Base-by-base conservation (phyloP, 73 alveolate species). In the Tetrahymena elliotti region DNA sequence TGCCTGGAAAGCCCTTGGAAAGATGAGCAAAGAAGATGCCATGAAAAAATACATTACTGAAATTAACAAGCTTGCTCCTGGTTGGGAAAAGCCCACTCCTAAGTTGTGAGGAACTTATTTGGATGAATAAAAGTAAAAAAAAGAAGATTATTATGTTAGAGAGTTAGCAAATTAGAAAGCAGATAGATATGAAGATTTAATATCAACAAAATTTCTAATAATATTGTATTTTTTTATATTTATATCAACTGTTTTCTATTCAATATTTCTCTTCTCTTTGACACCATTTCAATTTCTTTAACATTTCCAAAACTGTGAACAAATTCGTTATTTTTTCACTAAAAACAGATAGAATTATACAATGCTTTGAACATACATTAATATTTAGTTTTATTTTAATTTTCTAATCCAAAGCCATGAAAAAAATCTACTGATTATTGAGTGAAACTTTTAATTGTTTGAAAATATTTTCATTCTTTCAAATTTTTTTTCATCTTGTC, bases 1-100 rank as follows among this genome's bases (percentile, higher is more conserved):
- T 95, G 99, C 99, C 35, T 97, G 99, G 99, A 97, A 97, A 92
- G 93, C 96, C 53, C 83, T 97, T 33, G 98, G 97, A 24, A 97
- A 95, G 41, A 94, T 97, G 16, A 84, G 98, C 38, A 96, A 96
- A 94, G 98, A 97, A 83, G 95, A 97, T 4, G 99, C 99, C 16
- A 93, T 94, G 96, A 83, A 97, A 93, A 83, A 96, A 47, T 97
- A 95, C 94, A 97, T 97, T n/a, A 96, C 96, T 36, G 84, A 92
- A n/a, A 93, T 97, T 22, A 96, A 96, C 33, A 93, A 83, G 33
- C 95, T 93, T 41, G 96, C 95, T 33, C 98, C 98, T 33, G 52
- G 84, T 35, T 97, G 97, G 98, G 93, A 94, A 93, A 83, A 94
- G 54, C 95, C 95, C 41, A 93, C 88, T 68, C 88, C 88, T 68